These are phyloP conservation scores for Tetrapyrgos nigripes DNA, from an alignment of 1,284 basidiomycete genomes.

Conservation along the genomic window DNA sequence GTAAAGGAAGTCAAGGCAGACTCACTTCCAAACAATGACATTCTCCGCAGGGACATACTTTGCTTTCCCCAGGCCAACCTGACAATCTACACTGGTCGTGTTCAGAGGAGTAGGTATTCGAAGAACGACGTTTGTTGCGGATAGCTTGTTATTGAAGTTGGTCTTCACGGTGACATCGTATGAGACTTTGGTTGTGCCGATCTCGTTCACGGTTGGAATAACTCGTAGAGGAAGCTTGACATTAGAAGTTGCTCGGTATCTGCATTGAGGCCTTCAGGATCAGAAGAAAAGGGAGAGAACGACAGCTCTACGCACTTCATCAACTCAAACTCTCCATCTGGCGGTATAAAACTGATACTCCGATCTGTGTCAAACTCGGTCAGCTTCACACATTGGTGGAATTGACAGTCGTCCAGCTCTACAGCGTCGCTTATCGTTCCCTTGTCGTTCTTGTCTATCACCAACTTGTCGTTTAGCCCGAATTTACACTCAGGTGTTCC, in stretches of 20 bases:
- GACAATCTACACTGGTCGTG: constrained; percentile 91
- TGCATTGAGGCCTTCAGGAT: constrained; percentile 34
- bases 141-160: constrained; percentile 91
- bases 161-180: constrained; percentile 92
- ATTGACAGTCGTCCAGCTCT: constrained; percentile 96
- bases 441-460: constrained; percentile 88
- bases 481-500: constrained; percentile 99
- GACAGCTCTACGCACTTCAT: constrained; percentile 73
- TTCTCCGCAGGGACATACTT: constrained; percentile 98
- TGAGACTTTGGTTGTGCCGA: constrained; percentile 90
- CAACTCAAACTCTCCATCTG: constrained; percentile 98
- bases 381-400: constrained; percentile 97
- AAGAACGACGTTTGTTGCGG: constrained; percentile 91
- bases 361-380: constrained; percentile 94
- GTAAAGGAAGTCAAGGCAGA: constrained; percentile 22
- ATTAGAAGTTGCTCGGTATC: constrained; percentile 95
- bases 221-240: constrained; percentile 93
- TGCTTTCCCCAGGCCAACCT: constrained; percentile 92
- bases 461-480: constrained; percentile 97
- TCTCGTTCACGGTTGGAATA: constrained; percentile 92
- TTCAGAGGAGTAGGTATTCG: constrained; percentile 97
- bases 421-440: constrained; percentile 77
- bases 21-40: constrained; percentile 97
- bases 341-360: constrained; percentile 96
- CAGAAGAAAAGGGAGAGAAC: constrained; percentile 11